A percentile compares a stretch with the other conserved stretches of the same genome.
These are phyloP conservation scores for Trifolium repens DNA, from an alignment of 306 rosid genomes.

Conservation along the genomic window DNA sequence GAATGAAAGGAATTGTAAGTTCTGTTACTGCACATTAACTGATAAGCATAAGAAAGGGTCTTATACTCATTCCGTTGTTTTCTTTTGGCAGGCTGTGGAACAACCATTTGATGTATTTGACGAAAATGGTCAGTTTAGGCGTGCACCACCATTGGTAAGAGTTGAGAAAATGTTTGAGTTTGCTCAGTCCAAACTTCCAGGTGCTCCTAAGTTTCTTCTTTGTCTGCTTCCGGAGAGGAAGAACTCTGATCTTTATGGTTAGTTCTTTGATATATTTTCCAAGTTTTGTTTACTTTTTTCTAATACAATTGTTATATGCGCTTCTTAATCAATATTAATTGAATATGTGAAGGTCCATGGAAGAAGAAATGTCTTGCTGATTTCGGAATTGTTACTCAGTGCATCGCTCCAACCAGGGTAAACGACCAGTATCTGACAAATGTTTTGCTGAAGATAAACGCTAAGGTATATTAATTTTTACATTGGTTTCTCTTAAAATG, in stretches of 20 bases:
- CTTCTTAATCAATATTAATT: constrained; percentile 8
- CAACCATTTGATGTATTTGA: constrained; percentile 65
- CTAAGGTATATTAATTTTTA: constrained; percentile 58
- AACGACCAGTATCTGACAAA: constrained; percentile 91
- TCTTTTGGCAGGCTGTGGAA: constrained; percentile 53
- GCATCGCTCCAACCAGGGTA: constrained; percentile 79
- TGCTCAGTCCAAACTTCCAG: constrained; percentile 69
- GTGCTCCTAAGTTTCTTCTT: constrained; percentile 71
- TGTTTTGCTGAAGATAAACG: constrained; percentile 85
- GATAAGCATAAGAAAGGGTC: background rate
- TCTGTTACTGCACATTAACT: background rate
- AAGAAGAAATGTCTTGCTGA: constrained; percentile 77
- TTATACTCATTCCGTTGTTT: background rate
- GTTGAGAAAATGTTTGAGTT: constrained; percentile 87
- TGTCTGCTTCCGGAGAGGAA: constrained; percentile 93
- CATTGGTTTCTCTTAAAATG: background rate
- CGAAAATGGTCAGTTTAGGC: constrained; percentile 65
- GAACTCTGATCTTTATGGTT: constrained; percentile 91
- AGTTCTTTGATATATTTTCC: background rate
- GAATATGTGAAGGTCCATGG: constrained; percentile 76
- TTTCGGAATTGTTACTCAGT: constrained; percentile 79
- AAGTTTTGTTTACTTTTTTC: background rate
- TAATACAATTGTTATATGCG: background rate
- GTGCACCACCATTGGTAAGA: constrained; percentile 77
- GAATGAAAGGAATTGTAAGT: constrained; percentile 89